These are phyloP conservation scores for Pisolithus microcarpus DNA, from an alignment of 768 basidiomycete species.

Conservation along the genomic window DNA sequence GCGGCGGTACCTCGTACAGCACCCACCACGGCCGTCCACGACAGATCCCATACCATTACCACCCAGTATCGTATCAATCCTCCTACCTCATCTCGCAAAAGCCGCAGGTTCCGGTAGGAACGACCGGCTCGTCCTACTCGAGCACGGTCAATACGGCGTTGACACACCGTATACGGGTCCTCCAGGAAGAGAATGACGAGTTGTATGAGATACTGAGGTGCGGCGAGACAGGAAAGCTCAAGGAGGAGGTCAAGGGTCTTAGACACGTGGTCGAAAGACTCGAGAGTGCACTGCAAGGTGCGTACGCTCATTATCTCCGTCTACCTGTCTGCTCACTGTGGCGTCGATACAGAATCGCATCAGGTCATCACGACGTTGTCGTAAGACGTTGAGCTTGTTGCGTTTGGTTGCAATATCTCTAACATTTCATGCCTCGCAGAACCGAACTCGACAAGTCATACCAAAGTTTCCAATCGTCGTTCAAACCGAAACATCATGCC, in stretches of 20 bases:
- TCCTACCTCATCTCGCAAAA: conserved; percentile 59
- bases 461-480: conserved; percentile 45
- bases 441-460: conserved; percentile 74
- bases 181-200: conserved; percentile 87
- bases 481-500: conserved; percentile 31
- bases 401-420: conserved; percentile 7
- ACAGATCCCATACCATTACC: conserved; percentile 65
- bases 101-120: conserved; percentile 24
- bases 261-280: conserved; percentile 60
- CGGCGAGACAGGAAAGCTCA: conserved; percentile 72
- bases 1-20: conserved; percentile 55
- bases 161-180: conserved; percentile 59
- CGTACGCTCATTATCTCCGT: conserved; percentile 5
- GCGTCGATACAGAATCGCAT: conserved; percentile 58
- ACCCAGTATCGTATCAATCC: conserved; percentile 57
- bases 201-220: conserved; percentile 67
- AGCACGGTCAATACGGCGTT: conserved; percentile 67
- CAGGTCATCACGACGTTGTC: conserved; percentile 61
- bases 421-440: conserved; percentile 32
- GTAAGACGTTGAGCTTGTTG: conserved; percentile 38
- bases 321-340: conserved; percentile 4
- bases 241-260: conserved; percentile 72
- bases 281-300: conserved; percentile 74
- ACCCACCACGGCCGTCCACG: conserved; percentile 48
- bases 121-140: conserved; percentile 30